Percentiles rank a stretch among this genome's conserved stretches.
These are phyloP conservation scores for Ustulina deusta DNA, from an alignment of 2,329 filamentous ascomycete species.

Conservation along the genomic window DNA sequence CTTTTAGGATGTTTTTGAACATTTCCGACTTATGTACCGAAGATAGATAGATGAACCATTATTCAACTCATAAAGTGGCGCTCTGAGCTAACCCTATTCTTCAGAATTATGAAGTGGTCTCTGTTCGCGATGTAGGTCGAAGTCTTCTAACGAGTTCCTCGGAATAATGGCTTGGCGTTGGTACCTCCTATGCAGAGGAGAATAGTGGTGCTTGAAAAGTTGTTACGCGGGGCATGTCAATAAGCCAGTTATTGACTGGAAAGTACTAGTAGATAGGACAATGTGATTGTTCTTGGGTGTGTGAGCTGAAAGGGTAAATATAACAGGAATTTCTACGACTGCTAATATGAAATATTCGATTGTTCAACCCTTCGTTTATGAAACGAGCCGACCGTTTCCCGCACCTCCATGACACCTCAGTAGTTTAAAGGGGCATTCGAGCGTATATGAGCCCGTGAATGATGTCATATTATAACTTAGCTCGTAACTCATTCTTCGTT, in stretches of 20 bases:
- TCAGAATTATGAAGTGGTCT: background rate
- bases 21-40: too few species aligned
- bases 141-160: too few species aligned
- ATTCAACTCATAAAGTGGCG: background rate
- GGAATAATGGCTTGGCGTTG: background rate
- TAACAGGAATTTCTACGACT: background rate
- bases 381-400: too few species aligned
- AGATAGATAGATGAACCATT: background rate
- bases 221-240: background rate
- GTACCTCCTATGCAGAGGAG: too few species aligned
- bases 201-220: background rate
- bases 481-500: conserved; percentile 20
- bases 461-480: conserved; percentile 7
- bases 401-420: background rate
- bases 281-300: too few species aligned
- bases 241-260: background rate
- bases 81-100: background rate
- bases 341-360: background rate
- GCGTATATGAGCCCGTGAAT: background rate
- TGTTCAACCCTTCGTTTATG: background rate
- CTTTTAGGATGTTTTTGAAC: background rate
- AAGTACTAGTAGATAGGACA: background rate
- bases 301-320: too few species aligned
- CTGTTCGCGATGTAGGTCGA: background rate
- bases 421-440: background rate